These are phyloP conservation scores for Leucosporidium scottii DNA, from an alignment of 768 basidiomycete genomes.

Conservation along the genomic window DNA sequence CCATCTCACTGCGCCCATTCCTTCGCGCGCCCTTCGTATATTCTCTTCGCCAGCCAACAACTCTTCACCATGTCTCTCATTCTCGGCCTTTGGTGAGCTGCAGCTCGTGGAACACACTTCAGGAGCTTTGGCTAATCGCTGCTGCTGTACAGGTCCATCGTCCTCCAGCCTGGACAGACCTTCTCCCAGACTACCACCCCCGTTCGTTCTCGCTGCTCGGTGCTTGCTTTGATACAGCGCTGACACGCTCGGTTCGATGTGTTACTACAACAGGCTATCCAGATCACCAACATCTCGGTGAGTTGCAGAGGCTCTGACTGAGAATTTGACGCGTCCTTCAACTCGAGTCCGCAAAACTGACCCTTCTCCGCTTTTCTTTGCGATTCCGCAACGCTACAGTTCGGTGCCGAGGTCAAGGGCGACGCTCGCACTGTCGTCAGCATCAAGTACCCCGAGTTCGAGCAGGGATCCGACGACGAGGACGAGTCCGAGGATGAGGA, in stretches of 20 bases:
- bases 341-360: neutral
- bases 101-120: too few species aligned
- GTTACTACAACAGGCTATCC: constrained; percentile 8
- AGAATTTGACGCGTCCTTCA: too few species aligned
- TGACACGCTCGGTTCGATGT: too few species aligned
- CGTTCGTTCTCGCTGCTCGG: neutral
- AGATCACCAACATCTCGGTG: constrained; percentile 36
- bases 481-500: constrained; percentile 47
- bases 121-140: neutral
- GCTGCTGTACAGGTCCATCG: constrained; percentile 21
- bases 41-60: too few species aligned
- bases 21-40: neutral
- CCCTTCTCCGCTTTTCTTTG: neutral
- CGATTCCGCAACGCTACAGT: constrained; percentile 1
- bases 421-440: constrained; percentile 28
- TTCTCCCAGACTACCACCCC: constrained; percentile 25
- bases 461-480: constrained; percentile 53
- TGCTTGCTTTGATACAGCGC: too few species aligned
- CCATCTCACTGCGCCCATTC: neutral
- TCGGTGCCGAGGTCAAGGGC: constrained; percentile 33
- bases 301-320: neutral
- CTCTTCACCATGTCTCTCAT: constrained; percentile 7
- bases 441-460: constrained; percentile 52
- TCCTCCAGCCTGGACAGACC: constrained; percentile 32
- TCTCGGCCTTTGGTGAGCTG: constrained; percentile 31